Percentiles rank a stretch among this genome's conserved stretches.
Evolutionary conservation across 1,139 yeast species (phyloP).

Genomic region (Debaryomycetaceae sp.): DNA sequence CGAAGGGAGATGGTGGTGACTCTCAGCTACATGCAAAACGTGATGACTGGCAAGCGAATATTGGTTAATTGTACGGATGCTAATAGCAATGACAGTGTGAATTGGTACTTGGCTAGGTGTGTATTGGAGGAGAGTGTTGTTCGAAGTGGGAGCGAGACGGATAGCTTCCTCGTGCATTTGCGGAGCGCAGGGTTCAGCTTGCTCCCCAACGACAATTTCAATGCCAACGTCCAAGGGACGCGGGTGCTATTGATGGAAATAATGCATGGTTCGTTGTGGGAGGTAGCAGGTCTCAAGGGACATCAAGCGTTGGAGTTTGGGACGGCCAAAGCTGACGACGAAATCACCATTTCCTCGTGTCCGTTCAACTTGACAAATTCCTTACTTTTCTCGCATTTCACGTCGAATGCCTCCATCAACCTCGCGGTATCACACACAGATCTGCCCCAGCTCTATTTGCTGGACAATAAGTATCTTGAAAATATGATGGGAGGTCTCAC

Average conservation of each 20-base stretch:
- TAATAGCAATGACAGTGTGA: constrained; percentile 11
- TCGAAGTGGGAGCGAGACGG: constrained; percentile 5
- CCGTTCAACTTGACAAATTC: constrained; percentile 64
- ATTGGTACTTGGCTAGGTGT: constrained; percentile 19
- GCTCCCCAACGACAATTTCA: constrained; percentile 22
- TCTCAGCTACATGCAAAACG: background rate
- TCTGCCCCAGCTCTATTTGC: constrained; percentile 27
- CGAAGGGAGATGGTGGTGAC: background rate
- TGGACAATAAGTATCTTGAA: constrained; percentile 57
- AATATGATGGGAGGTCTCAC: constrained; percentile 65
- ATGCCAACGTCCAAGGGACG: constrained; percentile 7
- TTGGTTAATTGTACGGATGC: constrained; percentile 12
- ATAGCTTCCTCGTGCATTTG: constrained; percentile 14
- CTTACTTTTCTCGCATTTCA: constrained; percentile 49
- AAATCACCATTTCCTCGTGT: constrained; percentile 30
- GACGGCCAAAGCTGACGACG: constrained; percentile 6
- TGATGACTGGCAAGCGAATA: background rate
- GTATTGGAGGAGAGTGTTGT: constrained; percentile 5
- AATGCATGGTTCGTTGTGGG: background rate
- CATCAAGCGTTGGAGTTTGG: constrained; percentile 5
- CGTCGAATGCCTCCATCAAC: constrained; percentile 44
- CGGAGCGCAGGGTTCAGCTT: constrained; percentile 23
- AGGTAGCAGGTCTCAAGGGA: background rate
- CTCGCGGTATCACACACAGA: constrained; percentile 17
- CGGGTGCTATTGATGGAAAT: constrained; percentile 2